Percentiles rank a stretch among this genome's conserved stretches.
phyloP scores from a whole-genome alignment of 2,329 filamentous ascomycete species.

The Thelonectria olida region DNA sequence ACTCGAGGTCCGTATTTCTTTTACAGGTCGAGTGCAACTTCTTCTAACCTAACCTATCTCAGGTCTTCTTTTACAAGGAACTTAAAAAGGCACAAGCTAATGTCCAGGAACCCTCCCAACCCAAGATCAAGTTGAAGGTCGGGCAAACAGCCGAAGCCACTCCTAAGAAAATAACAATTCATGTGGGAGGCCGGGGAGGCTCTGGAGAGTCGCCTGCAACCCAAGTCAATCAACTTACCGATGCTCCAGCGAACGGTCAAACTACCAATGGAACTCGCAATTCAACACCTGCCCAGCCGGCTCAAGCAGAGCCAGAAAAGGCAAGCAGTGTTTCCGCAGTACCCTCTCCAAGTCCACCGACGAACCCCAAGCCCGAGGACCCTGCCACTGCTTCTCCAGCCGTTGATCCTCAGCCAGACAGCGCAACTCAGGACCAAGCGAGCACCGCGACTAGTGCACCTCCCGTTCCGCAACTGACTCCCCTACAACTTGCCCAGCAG shows the following conservation, averaged over 20 bases:
- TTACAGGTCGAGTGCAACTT: background rate
- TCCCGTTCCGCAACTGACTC: slow-evolving; percentile 33
- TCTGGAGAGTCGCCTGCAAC: slow-evolving; percentile 62
- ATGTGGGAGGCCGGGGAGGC: slow-evolving; percentile 69
- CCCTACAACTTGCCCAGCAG: slow-evolving; percentile 36
- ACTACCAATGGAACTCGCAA: slow-evolving; percentile 32
- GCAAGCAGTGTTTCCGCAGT: slow-evolving; percentile 50
- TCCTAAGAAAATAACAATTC: slow-evolving; percentile 75
- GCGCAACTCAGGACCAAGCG: slow-evolving; percentile 28
- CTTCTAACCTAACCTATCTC: slow-evolving; percentile 34
- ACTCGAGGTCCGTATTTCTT: slow-evolving; percentile 70
- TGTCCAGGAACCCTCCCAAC: slow-evolving; percentile 76
- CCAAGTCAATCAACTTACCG: slow-evolving; percentile 43
- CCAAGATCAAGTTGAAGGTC: slow-evolving; percentile 85
- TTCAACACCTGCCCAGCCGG: slow-evolving; percentile 31
- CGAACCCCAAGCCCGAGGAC: slow-evolving; percentile 49
- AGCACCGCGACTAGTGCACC: slow-evolving; percentile 24
- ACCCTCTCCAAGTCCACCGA: slow-evolving; percentile 57
- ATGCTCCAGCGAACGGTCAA: slow-evolving; percentile 32
- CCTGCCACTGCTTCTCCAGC: slow-evolving; percentile 39
- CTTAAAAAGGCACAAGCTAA: slow-evolving; percentile 76
- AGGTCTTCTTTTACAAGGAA: slow-evolving; percentile 75
- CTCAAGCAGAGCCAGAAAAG: slow-evolving; percentile 45
- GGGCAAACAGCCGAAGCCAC: slow-evolving; percentile 57
- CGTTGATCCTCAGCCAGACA: slow-evolving; percentile 28